Percentiles rank a stretch among this genome's conserved stretches.
Evolutionary conservation across 768 basidiomycete genomes (phyloP).

Genomic region (Stropharia rugosoannulata): DNA sequence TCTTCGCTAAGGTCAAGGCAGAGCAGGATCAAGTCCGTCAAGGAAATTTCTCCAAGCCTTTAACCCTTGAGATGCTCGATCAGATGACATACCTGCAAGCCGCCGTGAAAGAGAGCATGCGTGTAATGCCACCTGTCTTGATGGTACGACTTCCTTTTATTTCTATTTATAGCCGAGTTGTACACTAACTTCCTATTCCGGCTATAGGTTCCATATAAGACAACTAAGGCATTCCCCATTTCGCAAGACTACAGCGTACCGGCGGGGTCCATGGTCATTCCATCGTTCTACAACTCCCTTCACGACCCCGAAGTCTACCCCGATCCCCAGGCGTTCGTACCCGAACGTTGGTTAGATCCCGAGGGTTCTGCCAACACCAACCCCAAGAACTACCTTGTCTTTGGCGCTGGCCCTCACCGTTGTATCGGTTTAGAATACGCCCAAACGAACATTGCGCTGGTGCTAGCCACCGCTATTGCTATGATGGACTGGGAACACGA

Average conservation of each 20-base stretch:
- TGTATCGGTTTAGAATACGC: slow-evolving; percentile 95
- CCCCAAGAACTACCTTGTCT: slow-evolving; percentile 95
- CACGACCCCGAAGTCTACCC: slow-evolving; percentile 90
- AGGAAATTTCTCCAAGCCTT: slow-evolving; percentile 69
- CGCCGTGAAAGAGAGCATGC: slow-evolving; percentile 90
- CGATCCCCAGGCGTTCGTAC: slow-evolving; percentile 77
- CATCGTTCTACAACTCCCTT: slow-evolving; percentile 88
- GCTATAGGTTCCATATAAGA: slow-evolving; percentile 85
- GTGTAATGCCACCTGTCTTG: slow-evolving; percentile 90
- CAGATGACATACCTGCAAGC: slow-evolving; percentile 92
- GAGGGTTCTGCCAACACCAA: slow-evolving; percentile 74
- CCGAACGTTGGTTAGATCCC: slow-evolving; percentile 93
- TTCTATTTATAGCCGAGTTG: slow-evolving; percentile 13
- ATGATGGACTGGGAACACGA: slow-evolving; percentile 88
- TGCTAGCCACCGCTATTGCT: slow-evolving; percentile 78
- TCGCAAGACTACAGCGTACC: slow-evolving; percentile 91
- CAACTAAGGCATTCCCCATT: slow-evolving; percentile 91
- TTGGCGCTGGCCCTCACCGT: slow-evolving; percentile 89
- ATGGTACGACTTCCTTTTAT: slow-evolving; percentile 60
- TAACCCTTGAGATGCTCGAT: slow-evolving; percentile 89
- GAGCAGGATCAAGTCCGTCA: slow-evolving; percentile 86
- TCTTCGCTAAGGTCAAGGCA: slow-evolving; percentile 84
- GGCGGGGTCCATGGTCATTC: slow-evolving; percentile 90
- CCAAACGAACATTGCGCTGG: slow-evolving; percentile 83
- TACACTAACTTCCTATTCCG: slow-evolving; percentile 10